A percentile compares a stretch with the other conserved stretches of the same genome.
Evolutionary conservation across 1,139 yeast genomes (phyloP).

Genomic region (Candida anutae): DNA sequence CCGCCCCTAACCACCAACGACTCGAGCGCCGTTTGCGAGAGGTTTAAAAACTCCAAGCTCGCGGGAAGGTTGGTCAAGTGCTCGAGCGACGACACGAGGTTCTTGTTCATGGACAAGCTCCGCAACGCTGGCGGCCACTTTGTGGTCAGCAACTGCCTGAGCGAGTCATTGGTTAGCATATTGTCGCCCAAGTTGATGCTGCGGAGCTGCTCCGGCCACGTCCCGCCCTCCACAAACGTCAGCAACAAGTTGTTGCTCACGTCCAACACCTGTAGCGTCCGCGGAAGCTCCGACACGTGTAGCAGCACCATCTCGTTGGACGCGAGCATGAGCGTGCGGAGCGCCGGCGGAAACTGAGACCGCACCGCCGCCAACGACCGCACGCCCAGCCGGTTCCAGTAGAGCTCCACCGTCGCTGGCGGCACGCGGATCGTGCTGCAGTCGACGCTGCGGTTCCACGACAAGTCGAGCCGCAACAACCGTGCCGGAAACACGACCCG

Average conservation of each 20-base stretch:
- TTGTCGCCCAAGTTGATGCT: constrained; percentile 21
- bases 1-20: constrained; percentile 6
- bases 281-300: constrained; percentile 18
- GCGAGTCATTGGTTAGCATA: constrained; percentile 12
- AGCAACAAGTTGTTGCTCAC: constrained; percentile 17
- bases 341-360: constrained; percentile 13
- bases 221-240: constrained; percentile 7
- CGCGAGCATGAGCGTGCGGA: constrained; percentile 28
- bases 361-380: constrained; percentile 7
- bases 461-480: constrained; percentile 23
- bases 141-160: constrained; percentile 10
- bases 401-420: constrained; percentile 14
- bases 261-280: constrained; percentile 21
- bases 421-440: constrained; percentile 14
- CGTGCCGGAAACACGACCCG: constrained; percentile 12
- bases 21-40: constrained; percentile 9
- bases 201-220: constrained; percentile 22
- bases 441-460: constrained; percentile 22
- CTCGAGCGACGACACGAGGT: constrained; percentile 14
- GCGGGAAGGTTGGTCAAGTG: constrained; percentile 16
- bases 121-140: constrained; percentile 20
- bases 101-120: constrained; percentile 18
- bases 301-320: constrained; percentile 18
- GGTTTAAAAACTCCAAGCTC: constrained; percentile 14
- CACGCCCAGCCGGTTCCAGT: constrained; percentile 27